phyloP scores from a whole-genome alignment of 257 asterid species.

The Fraxinus excelsior region DNA sequence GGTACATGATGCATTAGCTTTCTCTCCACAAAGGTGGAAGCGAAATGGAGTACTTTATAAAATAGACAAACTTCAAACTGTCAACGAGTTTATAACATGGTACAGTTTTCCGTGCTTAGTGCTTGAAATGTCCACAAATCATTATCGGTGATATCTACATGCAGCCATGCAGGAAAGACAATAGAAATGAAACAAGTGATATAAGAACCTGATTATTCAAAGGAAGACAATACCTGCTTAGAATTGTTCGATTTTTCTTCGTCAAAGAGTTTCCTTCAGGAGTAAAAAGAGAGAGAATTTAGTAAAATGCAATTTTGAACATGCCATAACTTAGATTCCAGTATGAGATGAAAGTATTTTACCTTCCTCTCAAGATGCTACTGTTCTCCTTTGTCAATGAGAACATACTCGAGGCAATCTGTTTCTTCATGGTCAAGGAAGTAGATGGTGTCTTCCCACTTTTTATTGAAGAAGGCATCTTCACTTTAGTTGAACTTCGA shows the following conservation, averaged over 20 bases:
- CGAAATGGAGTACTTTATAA: not conserved
- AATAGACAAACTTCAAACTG: not conserved
- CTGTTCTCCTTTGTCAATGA: constrained; percentile 36
- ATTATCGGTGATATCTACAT: not conserved
- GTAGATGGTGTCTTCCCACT: constrained; percentile 39
- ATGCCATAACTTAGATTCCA: constrained; percentile 3
- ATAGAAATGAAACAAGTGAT: not conserved
- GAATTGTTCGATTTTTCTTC: constrained; percentile 34
- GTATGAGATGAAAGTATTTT: constrained; percentile 21
- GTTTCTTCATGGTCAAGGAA: constrained; percentile 52
- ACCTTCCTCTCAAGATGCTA: constrained; percentile 65
- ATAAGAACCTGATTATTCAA: not conserved
- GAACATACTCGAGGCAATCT: constrained; percentile 26
- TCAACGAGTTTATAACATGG: not conserved
- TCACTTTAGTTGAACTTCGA: constrained; percentile 45
- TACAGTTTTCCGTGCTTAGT: not conserved
- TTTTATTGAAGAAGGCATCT: constrained; percentile 42
- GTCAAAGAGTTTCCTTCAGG: constrained; percentile 60
- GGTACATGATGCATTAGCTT: not conserved
- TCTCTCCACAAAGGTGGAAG: not conserved
- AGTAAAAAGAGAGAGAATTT: constrained; percentile 10
- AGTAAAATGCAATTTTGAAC: constrained; percentile 13
- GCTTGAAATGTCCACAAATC: not conserved
- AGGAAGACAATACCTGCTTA: constrained; percentile 46
- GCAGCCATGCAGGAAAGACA: not conserved